A percentile compares a stretch with the other conserved stretches of the same genome.
Conservation (phyloP, 139 green algal genomes). For the Chlorella sp. region DNA sequence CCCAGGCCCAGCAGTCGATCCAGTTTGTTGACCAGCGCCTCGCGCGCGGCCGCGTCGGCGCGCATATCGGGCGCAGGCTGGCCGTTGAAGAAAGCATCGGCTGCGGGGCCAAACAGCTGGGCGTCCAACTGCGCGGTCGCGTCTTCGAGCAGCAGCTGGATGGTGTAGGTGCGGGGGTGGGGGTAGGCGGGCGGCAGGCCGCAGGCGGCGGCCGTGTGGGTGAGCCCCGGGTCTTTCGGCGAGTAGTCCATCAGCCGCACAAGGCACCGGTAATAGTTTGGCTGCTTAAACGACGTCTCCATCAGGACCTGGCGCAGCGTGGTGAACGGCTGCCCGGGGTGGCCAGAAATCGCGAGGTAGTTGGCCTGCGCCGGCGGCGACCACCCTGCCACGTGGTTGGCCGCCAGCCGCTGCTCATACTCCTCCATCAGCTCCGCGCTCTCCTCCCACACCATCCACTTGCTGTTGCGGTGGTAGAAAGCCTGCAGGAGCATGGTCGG, state of each 20-base stretch:
- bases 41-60: background rate
- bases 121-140: conserved; percentile 40
- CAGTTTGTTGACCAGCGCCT: background rate
- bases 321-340: conserved; percentile 14
- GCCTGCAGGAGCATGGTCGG: conserved; percentile 7
- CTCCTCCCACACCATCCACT: conserved; percentile 31
- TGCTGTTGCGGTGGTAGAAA: conserved; percentile 17
- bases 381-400: conserved; percentile 30
- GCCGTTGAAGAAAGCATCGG: conserved; percentile 33
- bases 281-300: conserved; percentile 1
- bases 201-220: conserved; percentile 8
- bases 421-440: conserved; percentile 3
- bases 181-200: background rate
- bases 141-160: conserved; percentile 43
- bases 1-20: conserved; percentile 11
- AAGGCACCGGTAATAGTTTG: conserved; percentile 29
- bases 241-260: conserved; percentile 29
- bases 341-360: conserved; percentile 16
- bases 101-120: conserved; percentile 37
- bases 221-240: conserved; percentile 10
- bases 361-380: background rate
- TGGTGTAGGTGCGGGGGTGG: background rate
- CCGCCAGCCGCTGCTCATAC: conserved; percentile 4
- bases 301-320: conserved; percentile 28
- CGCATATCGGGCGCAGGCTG: conserved; percentile 4